Percentiles rank a stretch among this genome's conserved stretches.
Evolutionary conservation across 352 stramenopile genomes (phyloP).

Genomic region (Phytophthora cryptogea): DNA sequence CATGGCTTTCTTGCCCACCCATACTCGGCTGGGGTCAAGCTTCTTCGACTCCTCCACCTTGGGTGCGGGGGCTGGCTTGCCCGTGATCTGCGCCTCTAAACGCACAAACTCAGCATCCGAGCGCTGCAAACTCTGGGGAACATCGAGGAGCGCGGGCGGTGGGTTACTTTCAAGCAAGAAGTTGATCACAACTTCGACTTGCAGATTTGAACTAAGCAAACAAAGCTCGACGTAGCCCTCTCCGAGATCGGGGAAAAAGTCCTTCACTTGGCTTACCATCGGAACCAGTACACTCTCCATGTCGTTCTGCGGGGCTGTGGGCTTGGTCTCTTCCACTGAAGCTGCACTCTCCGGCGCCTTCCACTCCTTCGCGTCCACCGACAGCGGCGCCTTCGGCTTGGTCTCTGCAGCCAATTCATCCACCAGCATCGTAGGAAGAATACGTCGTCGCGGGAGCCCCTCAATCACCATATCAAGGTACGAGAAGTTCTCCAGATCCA

Average conservation of each 20-base stretch:
- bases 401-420: conserved; percentile 26
- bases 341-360: conserved; percentile 1
- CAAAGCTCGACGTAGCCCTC: conserved; percentile 69
- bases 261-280: conserved; percentile 58
- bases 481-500: conserved; percentile 63
- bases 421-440: conserved; percentile 22
- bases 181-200: conserved; percentile 64
- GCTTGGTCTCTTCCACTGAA: conserved; percentile 15
- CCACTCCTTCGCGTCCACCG: conserved; percentile 22
- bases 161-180: conserved; percentile 61
- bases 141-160: conserved; percentile 37
- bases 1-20: conserved; percentile 67
- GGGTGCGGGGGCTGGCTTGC: conserved; percentile 14
- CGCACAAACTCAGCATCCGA: conserved; percentile 36
- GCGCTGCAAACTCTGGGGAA: conserved; percentile 36
- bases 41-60: conserved; percentile 39
- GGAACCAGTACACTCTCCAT: conserved; percentile 25
- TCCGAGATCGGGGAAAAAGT: conserved; percentile 64
- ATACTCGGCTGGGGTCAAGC: conserved; percentile 53
- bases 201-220: conserved; percentile 44
- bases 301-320: conserved; percentile 5
- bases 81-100: conserved; percentile 35
- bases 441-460: conserved; percentile 52
- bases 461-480: conserved; percentile 81
- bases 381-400: conserved; percentile 5